Evolutionary conservation across 1,284 basidiomycete species (phyloP), one percentile per base, ranked within the genome.

Genomic region (Puccinia polysora): DNA sequence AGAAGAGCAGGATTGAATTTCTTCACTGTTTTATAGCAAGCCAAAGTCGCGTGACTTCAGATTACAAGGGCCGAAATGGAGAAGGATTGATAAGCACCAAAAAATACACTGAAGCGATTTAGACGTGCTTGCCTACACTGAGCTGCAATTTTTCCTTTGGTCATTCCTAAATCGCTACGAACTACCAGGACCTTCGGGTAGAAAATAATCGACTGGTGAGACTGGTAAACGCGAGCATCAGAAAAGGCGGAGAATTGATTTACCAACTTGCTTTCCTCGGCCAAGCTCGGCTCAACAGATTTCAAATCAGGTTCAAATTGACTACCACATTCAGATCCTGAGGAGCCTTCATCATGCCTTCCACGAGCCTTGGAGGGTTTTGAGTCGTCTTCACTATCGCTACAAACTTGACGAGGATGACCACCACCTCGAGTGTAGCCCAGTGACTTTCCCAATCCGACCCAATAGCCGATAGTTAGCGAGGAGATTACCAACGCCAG

Each of bases 131-230:
- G 40, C 70, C 70, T 30, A 60, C 70, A 72, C 49, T 72, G 70
- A 36, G 70, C 70, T 32, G 70, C 70, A 34, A 72, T 72, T 65
- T 72, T 72, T 0, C 70, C 70, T 45, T 64, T 65, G 28, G 60
- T 72, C 70, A 72, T 72, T 38, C 62, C 70, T 49, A 72, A 45
- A 58, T 72, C 70, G 15, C 50, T 47, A 14, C 70, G 70, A 28
- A 72, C 70, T n/a, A 72, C 62, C 20, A 72, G 40, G 10, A 72
- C 62, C 70, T 72, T n/a, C n/a, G n/a, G n/a, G n/a, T n/a, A n/a
- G n/a, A n/a, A n/a, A n/a, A n/a, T n/a, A n/a, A n/a, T n/a, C n/a
- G n/a, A n/a, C n/a, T n/a, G n/a, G n/a, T n/a, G n/a, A n/a, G n/a
- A n/a, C n/a, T n/a, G n/a, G n/a, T n/a, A n/a, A n/a, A n/a, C n/a